Base-by-base conservation (phyloP, 306 rosid species). In the Vachellia collinsii region DNA sequence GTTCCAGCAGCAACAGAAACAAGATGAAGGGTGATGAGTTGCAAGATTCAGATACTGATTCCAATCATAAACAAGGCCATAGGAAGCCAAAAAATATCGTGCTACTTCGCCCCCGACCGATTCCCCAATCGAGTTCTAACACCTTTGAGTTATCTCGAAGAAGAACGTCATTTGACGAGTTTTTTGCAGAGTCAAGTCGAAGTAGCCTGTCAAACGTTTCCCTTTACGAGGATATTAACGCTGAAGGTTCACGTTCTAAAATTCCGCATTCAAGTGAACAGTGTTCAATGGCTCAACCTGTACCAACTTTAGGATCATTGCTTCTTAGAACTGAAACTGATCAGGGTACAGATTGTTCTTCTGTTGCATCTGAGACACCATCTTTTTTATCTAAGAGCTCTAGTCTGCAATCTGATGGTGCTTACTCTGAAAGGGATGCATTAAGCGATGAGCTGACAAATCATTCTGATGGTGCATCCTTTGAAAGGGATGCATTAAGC, bases 201-300 rank as follows among this genome's bases (percentile, higher is more conserved):
- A 83, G 88, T 73, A 77, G 86, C 46, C 80, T 80, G 72, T 89
- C 97, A 65, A 90, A 76, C 36, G 54, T 72, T 70, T 86, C 89
- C 76, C 85, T 85, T 81, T 83, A 85, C 7, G 85, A 76, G 38
- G 87, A 82, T 67, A 84, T 76, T 51, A 73, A 79, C 79, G 29
- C 81, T 50, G 82, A 89, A 82, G 87, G 77, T 73, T 25, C 76
- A 16, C 70, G 72, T 84, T 82, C 90, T 3, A 91, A 89, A 53
- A 83, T 91, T 83, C 82, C 89, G 72, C 85, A 83, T 79, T 87
- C 89, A 20, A 65, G 88, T 54, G 86, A 83, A 47, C 83, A 76
- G 79, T 73, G 87, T 82, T 86, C 87, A 70, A 53, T 68, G 47
- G 72, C 77, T 53, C 85, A 66, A 73, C 65, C 82, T 20, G 74